Percentiles rank a stretch among this genome's conserved stretches.
Conservation (phyloP, 192 early-diverging fungal genomes). For the Umbelopsis isabellina region DNA sequence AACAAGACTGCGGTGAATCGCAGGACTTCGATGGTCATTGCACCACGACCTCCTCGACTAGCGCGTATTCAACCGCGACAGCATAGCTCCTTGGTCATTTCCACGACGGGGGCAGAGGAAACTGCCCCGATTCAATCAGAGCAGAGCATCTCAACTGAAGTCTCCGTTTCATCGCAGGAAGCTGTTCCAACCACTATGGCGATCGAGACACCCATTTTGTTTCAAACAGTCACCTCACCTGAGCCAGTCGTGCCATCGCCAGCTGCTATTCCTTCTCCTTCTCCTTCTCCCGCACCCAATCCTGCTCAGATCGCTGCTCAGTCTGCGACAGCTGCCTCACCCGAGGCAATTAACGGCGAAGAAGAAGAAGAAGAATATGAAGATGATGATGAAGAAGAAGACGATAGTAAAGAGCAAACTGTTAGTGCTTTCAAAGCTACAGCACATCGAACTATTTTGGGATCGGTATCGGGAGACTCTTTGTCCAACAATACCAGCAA, state of each 20-base stretch:
- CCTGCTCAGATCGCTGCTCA: no score
- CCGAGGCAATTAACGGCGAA: no score
- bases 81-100: not conserved
- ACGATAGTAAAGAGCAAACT: not conserved
- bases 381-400: constrained; percentile 3
- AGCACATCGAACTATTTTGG: not conserved
- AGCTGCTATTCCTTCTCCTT: no score
- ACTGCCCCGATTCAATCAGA: not conserved
- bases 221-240: no score
- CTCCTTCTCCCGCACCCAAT: no score
- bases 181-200: no score
- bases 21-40: constrained; percentile 1
- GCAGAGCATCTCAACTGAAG: no score
- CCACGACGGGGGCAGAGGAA: not conserved
- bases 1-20: not conserved
- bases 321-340: no score
- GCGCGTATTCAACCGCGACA: not conserved
- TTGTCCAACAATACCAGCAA: not conserved
- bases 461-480: not conserved
- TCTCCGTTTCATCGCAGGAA: no score
- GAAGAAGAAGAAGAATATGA: not conserved
- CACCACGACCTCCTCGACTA: not conserved
- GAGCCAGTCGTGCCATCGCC: no score
- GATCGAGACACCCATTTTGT: no score
- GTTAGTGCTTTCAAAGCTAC: constrained; percentile 9